Base-by-base conservation (phyloP, 192 early-diverging fungal genomes). In the Coemansia sp. region DNA sequence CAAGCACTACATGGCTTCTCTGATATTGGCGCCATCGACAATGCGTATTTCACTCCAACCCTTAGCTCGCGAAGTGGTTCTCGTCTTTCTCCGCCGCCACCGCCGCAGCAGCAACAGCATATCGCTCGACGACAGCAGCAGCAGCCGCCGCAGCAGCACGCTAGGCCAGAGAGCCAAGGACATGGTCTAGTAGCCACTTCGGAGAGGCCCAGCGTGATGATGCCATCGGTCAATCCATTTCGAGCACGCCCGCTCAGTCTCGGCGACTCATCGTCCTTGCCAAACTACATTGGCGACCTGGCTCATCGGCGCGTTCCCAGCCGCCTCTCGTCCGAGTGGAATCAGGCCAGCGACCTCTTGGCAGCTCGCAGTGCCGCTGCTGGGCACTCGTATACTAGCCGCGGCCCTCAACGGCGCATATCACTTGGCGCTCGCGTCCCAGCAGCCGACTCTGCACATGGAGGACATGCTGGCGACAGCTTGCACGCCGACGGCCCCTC, bases 11-110 rank as follows among this genome's bases (percentile, higher is more conserved):
- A 59, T 12, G 51, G 38, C 17, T 41, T 64, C n/a, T 47, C 60
- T 9, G 65, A 35, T 4, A 45, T 64, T 42, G 76, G 60, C 43
- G 56, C 71, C 6, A 24, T 60, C n/a, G 77, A 79, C 35, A 64
- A 79, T 20, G 67, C 77, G 2, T 74, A 79, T 37, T 79, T 79
- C 40, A 71, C 77, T 24, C 77, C 77, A 2, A 79, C 77, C 14
- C 71, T 79, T 25, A 74, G 77, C 65, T 74, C 77, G 17, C 77
- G 72, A n/a, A 74, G 72, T 51, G 68, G 71, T 15, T 73, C 71
- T 6, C 64, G 65, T 32, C 70, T 79, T 51, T 73, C 71, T 11
- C 17, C 35, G 35, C 46, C 45, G 19, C 39, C 20, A 31, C 58
- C 39, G 4, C 62, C 53, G 15, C 59, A 20, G 25, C 64, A 73